Evolutionary conservation across 805 yeast species (phyloP).

Genomic region (Kodamaea kakaduensis): DNA sequence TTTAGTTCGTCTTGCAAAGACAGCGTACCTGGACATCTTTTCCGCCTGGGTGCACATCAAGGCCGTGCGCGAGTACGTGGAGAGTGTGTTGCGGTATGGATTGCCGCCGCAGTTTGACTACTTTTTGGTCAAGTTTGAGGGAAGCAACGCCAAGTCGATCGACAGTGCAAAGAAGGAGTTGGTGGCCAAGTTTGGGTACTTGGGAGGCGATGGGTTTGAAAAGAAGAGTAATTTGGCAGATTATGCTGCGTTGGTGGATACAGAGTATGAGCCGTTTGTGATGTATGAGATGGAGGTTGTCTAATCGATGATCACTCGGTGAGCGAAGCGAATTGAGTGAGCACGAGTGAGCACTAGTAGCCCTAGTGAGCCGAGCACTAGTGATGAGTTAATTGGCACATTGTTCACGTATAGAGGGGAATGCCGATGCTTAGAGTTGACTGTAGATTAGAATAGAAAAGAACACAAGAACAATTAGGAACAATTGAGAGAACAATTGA

Average conservation of each 20-base stretch:
- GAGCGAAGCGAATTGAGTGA: too few species aligned
- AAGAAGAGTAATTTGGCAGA: constrained; percentile 73
- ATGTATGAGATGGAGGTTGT: constrained; percentile 52
- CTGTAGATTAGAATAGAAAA: too few species aligned
- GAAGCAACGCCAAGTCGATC: constrained; percentile 31
- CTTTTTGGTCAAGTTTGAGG: constrained; percentile 43
- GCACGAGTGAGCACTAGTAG: too few species aligned
- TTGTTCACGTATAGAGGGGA: too few species aligned
- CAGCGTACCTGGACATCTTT: constrained; percentile 86
- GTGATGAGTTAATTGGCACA: too few species aligned
- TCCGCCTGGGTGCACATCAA: constrained; percentile 89
- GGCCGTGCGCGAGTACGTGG: constrained; percentile 83
- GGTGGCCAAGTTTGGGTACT: constrained; percentile 73
- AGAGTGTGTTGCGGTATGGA: constrained; percentile 92
- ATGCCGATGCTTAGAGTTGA: too few species aligned
- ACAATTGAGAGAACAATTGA: too few species aligned
- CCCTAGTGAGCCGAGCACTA: too few species aligned
- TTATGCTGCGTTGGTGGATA: constrained; percentile 87
- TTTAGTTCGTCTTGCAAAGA: constrained; percentile 72
- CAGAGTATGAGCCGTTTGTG: constrained; percentile 96
- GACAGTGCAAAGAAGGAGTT: constrained; percentile 66
- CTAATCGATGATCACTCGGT: too few species aligned
- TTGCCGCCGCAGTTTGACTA: constrained; percentile 86
- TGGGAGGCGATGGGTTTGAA: constrained; percentile 85
- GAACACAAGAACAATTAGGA: too few species aligned